Conservation (phyloP, 306 rosid genomes). For the Crotalaria pallida region DNA sequence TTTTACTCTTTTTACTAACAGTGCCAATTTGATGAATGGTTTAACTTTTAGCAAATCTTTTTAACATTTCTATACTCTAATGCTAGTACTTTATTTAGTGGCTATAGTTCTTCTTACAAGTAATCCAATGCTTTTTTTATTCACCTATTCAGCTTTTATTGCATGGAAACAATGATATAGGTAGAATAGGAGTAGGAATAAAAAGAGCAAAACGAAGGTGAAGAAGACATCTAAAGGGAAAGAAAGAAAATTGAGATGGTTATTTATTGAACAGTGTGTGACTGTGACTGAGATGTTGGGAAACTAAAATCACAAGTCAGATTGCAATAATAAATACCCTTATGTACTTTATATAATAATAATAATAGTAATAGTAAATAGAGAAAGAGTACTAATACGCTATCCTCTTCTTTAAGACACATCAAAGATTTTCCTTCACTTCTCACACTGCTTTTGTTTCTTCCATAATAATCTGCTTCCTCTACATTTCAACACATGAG, state of each 20-base stretch:
- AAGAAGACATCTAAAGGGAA: conserved; percentile 41
- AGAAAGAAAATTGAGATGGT: conserved; percentile 24
- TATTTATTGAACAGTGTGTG: conserved; percentile 34
- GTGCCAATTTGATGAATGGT: not conserved
- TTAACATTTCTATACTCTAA: not conserved
- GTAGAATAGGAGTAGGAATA: conserved; percentile 24
- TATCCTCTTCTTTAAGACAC: conserved; percentile 52
- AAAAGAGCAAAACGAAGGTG: conserved; percentile 10
- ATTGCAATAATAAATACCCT: conserved; percentile 46
- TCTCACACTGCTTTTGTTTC: not conserved
- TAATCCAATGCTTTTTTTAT: conserved; percentile 8
- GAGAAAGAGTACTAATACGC: conserved; percentile 44
- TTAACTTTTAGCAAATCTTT: not conserved
- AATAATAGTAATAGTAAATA: conserved; percentile 23
- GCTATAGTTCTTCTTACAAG: not conserved
- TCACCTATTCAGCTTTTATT: not conserved
- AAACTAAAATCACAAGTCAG: conserved; percentile 82
- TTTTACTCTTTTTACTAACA: not conserved
- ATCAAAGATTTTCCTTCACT: conserved; percentile 36
- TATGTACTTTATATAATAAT: not conserved
- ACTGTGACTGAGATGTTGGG: conserved; percentile 43
- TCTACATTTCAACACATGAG: not conserved
- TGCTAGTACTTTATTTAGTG: not conserved
- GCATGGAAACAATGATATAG: not conserved
- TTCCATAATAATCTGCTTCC: conserved; percentile 11